A percentile compares a stretch with the other conserved stretches of the same genome.
These are phyloP conservation scores for Trichoderma parareesei DNA, from an alignment of 495 filamentous ascomycete species.

Conservation along the genomic window DNA sequence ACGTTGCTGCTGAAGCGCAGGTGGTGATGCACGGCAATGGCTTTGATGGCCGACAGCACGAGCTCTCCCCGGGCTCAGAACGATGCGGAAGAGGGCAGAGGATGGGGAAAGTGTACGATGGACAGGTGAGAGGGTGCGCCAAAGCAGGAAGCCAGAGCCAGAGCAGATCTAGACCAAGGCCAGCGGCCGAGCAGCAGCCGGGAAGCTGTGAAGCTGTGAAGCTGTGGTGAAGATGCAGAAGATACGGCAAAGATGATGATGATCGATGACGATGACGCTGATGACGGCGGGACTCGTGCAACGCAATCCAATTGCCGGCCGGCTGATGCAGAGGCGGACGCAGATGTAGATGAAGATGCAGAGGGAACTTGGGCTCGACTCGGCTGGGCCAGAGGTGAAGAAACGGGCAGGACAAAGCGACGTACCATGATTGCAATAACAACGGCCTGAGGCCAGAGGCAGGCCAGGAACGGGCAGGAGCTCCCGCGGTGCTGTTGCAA, in stretches of 20 bases:
- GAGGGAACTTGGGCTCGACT: background rate
- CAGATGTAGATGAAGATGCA: background rate
- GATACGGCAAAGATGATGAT: background rate
- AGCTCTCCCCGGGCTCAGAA: background rate
- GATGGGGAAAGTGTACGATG: background rate
- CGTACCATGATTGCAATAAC: slow-evolving; percentile 3
- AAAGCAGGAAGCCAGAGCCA: background rate
- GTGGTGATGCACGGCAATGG: background rate
- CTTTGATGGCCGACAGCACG: background rate
- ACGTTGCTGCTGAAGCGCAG: background rate
- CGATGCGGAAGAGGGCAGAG: background rate
- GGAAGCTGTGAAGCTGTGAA: background rate
- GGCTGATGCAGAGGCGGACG: background rate
- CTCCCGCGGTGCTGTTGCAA: background rate
- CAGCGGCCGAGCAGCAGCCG: background rate
- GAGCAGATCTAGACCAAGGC: background rate
- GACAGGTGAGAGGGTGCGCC: background rate
- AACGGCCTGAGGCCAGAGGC: background rate
- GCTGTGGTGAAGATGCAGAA: background rate
- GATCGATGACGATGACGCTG: background rate
- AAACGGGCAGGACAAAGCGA: background rate
- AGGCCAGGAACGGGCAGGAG: slow-evolving; percentile 7
- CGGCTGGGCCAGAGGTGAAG: background rate
- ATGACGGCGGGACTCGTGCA: background rate
- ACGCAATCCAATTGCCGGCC: too few relatives aligned